Evolutionary conservation across 2,329 filamentous ascomycete species (phyloP).

Genomic region (Aspergillus awamori): DNA sequence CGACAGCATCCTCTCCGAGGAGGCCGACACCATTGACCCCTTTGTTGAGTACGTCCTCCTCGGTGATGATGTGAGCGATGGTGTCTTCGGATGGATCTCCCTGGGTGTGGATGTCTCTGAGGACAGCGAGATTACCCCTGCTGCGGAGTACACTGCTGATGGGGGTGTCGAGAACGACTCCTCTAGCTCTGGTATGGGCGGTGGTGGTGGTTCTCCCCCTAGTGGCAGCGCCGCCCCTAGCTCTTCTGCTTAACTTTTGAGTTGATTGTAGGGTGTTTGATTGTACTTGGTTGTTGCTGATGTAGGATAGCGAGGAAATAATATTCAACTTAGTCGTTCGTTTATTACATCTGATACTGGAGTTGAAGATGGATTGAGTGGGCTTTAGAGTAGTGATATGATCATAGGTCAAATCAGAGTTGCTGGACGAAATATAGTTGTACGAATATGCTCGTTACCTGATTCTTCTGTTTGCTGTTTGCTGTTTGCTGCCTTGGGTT

Average conservation of each 20-base stretch:
- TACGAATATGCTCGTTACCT: too few species aligned
- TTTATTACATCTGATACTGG: too few species aligned
- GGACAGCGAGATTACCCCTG: conserved; percentile 30
- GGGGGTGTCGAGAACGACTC: conserved; percentile 37
- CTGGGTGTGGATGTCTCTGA: conserved; percentile 52
- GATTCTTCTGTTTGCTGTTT: too few species aligned
- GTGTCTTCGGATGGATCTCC: conserved; percentile 58
- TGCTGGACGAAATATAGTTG: too few species aligned
- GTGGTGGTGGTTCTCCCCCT: conserved; percentile 15
- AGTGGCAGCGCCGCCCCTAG: conserved; percentile 1
- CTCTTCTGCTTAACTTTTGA: neutral
- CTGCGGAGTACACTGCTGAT: conserved; percentile 37
- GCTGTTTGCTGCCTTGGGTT: too few species aligned
- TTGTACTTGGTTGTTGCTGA: neutral
- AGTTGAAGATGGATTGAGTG: too few species aligned
- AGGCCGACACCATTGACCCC: conserved; percentile 58
- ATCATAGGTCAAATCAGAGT: too few species aligned
- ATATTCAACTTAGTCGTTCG: too few species aligned
- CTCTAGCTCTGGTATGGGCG: conserved; percentile 21
- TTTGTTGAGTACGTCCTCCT: conserved; percentile 61
- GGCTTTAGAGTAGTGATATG: too few species aligned
- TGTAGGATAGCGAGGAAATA: too few species aligned
- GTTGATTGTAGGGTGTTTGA: neutral
- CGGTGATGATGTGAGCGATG: conserved; percentile 55
- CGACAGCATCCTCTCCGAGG: conserved; percentile 54